Base-by-base conservation (phyloP, 371 early-diverging fungal genomes). In the Mortierella polycephala region DNA sequence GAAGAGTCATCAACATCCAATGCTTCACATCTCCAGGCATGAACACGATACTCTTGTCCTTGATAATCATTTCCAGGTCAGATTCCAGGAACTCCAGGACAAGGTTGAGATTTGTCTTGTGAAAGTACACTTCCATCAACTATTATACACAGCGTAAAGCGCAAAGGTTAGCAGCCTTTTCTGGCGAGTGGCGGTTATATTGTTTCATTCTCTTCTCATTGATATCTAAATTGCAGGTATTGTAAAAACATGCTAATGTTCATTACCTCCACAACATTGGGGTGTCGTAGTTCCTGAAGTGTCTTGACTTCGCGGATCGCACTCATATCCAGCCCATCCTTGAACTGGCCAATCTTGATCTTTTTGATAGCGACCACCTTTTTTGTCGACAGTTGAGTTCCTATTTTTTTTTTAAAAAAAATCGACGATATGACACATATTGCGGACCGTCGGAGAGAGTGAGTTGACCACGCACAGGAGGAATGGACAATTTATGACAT, bases 301-400 rank as follows among this genome's bases (percentile, higher is more conserved):
- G 91, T 91, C 76, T 98, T 99, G 69, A 99, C 95, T 87, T 99
- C 99, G 54, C 99, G 89, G 53, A 99, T 93, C 0, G 99, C 97
- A 30, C 97, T 95, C 77, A 98, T 85, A 74, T 99, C 99, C 58
- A 98, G 87, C 0, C 94, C 94, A 82, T 93, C 93, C 82, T 91
- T 93, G 81, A 93, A 92, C 67, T 92, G 92, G 2, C 93, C 94
- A 62, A 93, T 83, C 81, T 98, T 98, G 85, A 99, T 96, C 85
- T 96, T 96, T 82, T 98, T 99, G 61, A 99, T 95, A 67, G 98
- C 98, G 20, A 96, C 94, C 23, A 75, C 85, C 45, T 92, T 86
- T 9, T 90, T 87, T 5, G 92, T 80, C 50, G 79, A 71, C 12
- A 70, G 57, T 42, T 79, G 79, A 5, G 61, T 69, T 54, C 72